Evolutionary conservation across 306 rosid species (phyloP).

Genomic region (Prosopis cineraria): DNA sequence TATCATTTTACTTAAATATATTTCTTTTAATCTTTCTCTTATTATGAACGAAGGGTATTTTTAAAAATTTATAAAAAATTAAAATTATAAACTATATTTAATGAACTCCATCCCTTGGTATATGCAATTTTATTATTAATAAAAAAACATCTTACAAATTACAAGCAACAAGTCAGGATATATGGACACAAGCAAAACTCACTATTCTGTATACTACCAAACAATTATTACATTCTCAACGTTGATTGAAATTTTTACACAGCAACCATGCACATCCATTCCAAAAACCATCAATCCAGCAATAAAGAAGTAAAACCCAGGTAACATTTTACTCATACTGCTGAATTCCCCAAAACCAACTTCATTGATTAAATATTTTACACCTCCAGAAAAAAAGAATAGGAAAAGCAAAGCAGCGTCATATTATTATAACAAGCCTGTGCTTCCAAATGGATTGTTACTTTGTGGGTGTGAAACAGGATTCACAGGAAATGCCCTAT

Average conservation of each 20-base stretch:
- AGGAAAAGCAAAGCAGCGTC: constrained; percentile 1
- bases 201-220: constrained; percentile 19
- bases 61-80: no score
- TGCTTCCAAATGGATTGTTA: constrained; percentile 91
- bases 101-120: no score
- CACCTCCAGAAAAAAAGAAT: neutral
- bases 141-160: no score
- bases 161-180: neutral
- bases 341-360: constrained; percentile 56
- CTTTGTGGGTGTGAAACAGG: constrained; percentile 64
- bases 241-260: constrained; percentile 41
- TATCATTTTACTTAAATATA: no score
- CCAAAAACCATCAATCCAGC: constrained; percentile 46
- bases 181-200: neutral
- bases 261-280: constrained; percentile 37
- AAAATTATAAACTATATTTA: no score
- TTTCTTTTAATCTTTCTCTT: no score
- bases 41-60: no score
- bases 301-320: constrained; percentile 42
- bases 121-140: no score
- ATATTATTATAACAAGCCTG: constrained; percentile 67
- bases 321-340: constrained; percentile 46
- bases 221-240: constrained; percentile 46
- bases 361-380: constrained; percentile 38
- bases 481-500: constrained; percentile 65